These are phyloP conservation scores for Diospyros kaki DNA, from an alignment of 148 eudicot species.

Conservation along the genomic window DNA sequence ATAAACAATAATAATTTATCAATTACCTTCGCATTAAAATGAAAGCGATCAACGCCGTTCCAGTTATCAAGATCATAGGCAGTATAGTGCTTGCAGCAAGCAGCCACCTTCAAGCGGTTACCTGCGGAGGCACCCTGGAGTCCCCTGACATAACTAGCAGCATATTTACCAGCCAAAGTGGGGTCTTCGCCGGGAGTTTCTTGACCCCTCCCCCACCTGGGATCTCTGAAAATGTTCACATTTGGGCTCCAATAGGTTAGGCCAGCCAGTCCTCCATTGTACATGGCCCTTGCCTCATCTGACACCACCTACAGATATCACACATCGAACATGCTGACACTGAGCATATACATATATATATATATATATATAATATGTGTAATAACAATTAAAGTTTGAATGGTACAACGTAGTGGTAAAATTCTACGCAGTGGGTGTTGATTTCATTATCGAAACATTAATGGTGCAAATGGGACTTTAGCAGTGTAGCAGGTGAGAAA, in stretches of 20 bases:
- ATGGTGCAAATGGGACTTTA: no score
- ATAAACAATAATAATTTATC: neutral
- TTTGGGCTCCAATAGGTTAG: constrained; percentile 96
- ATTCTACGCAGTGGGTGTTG: no score
- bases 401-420: no score
- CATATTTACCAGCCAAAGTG: constrained; percentile 52
- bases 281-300: constrained; percentile 93
- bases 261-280: constrained; percentile 84
- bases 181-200: constrained; percentile 99
- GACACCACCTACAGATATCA: constrained; percentile 60
- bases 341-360: neutral
- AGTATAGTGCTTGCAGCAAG: constrained; percentile 87
- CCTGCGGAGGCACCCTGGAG: constrained; percentile 52
- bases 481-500: no score
- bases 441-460: no score
- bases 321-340: neutral
- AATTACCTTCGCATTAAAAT: constrained; percentile 66
- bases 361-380: neutral
- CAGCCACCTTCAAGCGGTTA: constrained; percentile 71
- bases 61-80: constrained; percentile 89
- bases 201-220: constrained; percentile 94
- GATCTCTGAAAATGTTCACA: constrained; percentile 93
- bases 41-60: constrained; percentile 63
- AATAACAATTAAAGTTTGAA: no score
- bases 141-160: constrained; percentile 75